Evolutionary conservation across 177 flowering plant genomes (phyloP), one percentile per base, ranked within the genome.

Genomic region (Telopea speciosissima): DNA sequence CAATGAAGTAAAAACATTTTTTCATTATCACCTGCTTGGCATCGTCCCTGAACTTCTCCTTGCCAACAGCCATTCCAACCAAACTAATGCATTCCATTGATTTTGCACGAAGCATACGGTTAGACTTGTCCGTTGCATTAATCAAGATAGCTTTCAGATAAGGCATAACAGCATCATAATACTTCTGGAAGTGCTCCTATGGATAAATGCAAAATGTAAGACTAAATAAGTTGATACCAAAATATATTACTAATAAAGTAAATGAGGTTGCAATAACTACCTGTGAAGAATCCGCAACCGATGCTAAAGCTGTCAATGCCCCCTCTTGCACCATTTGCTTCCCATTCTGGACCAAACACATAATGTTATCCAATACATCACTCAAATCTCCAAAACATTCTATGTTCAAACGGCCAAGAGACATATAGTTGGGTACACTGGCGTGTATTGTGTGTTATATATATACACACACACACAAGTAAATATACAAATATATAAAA

Each of bases 211-310:
- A 11, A 16, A 36, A 7, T 31, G 44, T 82, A 63, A 77, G 67
- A 44, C 23, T 12, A 26, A 8, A 23, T 33, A 24, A 56, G 36
- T 31, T 28, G 49, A 63, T 23, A 58, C 22, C 19, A 49, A 49
- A 58, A 19, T 1, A 58, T 58, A 8, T 36, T 36, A 36, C 40
- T 58, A 21, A 58, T 49, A 16, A 58, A 58, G 23, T 22, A 33
- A 31, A 68, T 33, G 61, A 60, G 7, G 40, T 17, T 31, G 44
- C 42, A 44, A 33, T 26, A 58, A 64, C 66, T 80, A 95, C 99
- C 93, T 95, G 99, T 62, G 99, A 95, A 62, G 99, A 95, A 86
- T 95, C 99, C 69, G 99, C 99, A 79, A 95, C 99, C 31, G 99
- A 95, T 24, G 99, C 99, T 70, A 95, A 83, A 70, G 99, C 99